Evolutionary conservation across 1,284 basidiomycete species (phyloP), one percentile per base, ranked within the genome.

Genomic region (Irpex sp.): DNA sequence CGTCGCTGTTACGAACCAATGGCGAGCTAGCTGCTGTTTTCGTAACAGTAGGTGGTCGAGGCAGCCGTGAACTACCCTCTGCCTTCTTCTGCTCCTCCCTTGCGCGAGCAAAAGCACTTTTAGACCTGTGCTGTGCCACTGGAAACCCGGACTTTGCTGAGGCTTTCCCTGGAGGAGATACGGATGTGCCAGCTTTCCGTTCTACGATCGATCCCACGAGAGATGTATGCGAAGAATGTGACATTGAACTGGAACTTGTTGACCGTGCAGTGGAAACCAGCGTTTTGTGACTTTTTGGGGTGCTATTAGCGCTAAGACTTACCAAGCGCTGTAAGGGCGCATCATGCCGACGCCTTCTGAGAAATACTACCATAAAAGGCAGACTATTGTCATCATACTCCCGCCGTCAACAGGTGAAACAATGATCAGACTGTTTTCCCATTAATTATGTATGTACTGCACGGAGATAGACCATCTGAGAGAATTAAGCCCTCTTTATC

Each of bases 171-270:
- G 70, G 68, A 2, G 75, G 65, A 8, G 71, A 59, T 9, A 73
- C 65, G 0, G 77, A 67, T 21, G 70, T 67, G 13, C 76, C 68
- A 0, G 70, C 67, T 54, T 79, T 83, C 35, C 87, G 81, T 72
- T 89, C 87, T 58, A 86, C 71, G 1, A 89, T 81, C 4, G 86
- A 83, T 21, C 87, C 86, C 39, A 88, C 74, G 43, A 88, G 73
- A 17, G 70, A 67, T 4, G 63, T 39, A 17, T 68, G 59, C 37
- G 49, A 50, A 17, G 58, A 51, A 9, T 47, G 43, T 26, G 60
- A 54, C 59, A 60, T 64, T 51, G 7, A 37, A 55, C 26, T 15
- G 31, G 26, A 61, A 56, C 51, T 33, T 37, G 35, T 55, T 55
- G 47, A 60, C 33, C 6, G 55, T 35, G 31, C 31, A 33, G 31